phyloP scores from a whole-genome alignment of 106 monocot genomes.

The Dendrobium huoshanense region DNA sequence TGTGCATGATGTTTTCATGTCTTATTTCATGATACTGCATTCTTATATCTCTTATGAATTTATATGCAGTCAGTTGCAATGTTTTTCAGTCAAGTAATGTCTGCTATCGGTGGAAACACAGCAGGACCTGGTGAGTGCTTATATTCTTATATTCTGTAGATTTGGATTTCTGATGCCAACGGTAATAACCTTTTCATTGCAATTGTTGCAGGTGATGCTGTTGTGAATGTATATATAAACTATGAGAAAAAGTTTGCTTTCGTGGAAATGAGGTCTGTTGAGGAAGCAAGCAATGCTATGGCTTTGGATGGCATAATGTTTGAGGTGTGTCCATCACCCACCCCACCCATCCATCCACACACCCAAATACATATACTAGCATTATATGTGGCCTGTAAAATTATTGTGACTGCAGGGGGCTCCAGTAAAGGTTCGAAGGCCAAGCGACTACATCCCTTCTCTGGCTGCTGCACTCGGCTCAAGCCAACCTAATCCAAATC shows the following conservation, averaged over 20 bases:
- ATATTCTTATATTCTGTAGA: not conserved
- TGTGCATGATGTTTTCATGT: not conserved
- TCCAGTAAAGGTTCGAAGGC: slow-evolving; percentile 79
- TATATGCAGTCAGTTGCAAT: slow-evolving; percentile 72
- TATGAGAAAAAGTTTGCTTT: slow-evolving; percentile 99
- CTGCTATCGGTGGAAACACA: slow-evolving; percentile 91
- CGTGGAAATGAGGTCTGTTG: slow-evolving; percentile 98
- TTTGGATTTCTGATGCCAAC: not conserved
- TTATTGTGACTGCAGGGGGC: slow-evolving; percentile 34
- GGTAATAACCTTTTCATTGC: not conserved
- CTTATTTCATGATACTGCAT: not conserved
- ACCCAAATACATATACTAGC: not conserved
- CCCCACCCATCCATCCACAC: too few species aligned
- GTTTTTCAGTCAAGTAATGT: slow-evolving; percentile 91
- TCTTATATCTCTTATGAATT: not conserved
- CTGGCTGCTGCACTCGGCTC: slow-evolving; percentile 54
- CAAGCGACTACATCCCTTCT: slow-evolving; percentile 68
- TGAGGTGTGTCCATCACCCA: slow-evolving; percentile 45
- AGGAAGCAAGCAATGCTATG: slow-evolving; percentile 99
- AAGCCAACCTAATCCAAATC: slow-evolving; percentile 53
- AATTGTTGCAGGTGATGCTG: slow-evolving; percentile 79
- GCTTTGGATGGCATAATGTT: slow-evolving; percentile 98
- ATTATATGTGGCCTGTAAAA: not conserved
- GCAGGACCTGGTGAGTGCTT: slow-evolving; percentile 78
- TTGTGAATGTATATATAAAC: slow-evolving; percentile 97